Conservation (phyloP, 2,329 filamentous ascomycete genomes). For the Fusarium incarnatum region DNA sequence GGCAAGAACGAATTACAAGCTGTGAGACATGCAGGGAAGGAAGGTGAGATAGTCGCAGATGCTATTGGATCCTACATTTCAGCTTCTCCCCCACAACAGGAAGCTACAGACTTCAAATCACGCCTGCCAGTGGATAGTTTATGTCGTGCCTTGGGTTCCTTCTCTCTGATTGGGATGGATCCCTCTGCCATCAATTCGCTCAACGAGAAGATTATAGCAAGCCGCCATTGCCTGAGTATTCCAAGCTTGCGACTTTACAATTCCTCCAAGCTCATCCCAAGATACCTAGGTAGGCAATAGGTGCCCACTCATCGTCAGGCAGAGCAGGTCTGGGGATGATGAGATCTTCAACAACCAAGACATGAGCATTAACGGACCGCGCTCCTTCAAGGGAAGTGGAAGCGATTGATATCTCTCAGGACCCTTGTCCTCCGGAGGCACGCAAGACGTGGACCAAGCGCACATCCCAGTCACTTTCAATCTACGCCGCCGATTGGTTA, state of each 20-base stretch:
- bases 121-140: not conserved
- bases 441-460: conserved; percentile 44
- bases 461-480: conserved; percentile 24
- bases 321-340: not conserved
- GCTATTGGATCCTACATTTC: conserved; percentile 25
- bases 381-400: conserved; percentile 12
- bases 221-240: not conserved
- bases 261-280: conserved; percentile 12
- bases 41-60: conserved; percentile 11
- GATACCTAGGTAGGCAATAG: not conserved
- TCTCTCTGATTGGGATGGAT: not conserved
- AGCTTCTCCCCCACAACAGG: conserved; percentile 14
- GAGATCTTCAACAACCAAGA: conserved; percentile 21
- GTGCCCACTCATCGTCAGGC: not conserved
- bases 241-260: not conserved
- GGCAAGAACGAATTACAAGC: conserved; percentile 4
- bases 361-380: conserved; percentile 6
- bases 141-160: not conserved
- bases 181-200: not conserved
- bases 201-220: not conserved
- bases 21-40: conserved; percentile 22
- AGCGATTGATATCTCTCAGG: conserved; percentile 28
- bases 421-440: conserved; percentile 30
- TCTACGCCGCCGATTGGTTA: conserved; percentile 39
- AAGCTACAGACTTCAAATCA: conserved; percentile 19